Evolutionary conservation across 225 moss, liverwort and hornwort genomes (phyloP).

Genomic region (Straminergon stramineum): DNA sequence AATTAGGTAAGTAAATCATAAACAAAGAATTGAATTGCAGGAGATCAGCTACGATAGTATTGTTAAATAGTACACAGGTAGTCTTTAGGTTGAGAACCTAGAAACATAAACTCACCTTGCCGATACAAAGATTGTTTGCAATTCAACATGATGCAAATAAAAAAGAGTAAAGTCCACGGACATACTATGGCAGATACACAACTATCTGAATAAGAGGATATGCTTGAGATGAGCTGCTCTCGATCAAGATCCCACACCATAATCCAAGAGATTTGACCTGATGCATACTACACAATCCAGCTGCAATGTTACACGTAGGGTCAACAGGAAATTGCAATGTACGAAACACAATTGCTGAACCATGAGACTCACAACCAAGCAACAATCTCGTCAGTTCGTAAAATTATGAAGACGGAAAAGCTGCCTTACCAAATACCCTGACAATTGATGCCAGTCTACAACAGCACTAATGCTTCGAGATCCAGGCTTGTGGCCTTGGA

Average conservation of each 20-base stretch:
- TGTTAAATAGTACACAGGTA: not conserved
- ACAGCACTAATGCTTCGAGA: slow-evolving; percentile 86
- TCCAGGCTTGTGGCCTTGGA: slow-evolving; percentile 92
- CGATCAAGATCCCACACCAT: slow-evolving; percentile 92
- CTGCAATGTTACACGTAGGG: slow-evolving; percentile 1
- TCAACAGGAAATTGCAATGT: not conserved
- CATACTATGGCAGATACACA: slow-evolving; percentile 79
- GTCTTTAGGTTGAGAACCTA: not conserved
- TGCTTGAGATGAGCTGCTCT: slow-evolving; percentile 68
- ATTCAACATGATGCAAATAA: not conserved
- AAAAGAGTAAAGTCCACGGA: not conserved
- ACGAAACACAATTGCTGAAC: not conserved
- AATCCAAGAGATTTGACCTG: slow-evolving; percentile 90
- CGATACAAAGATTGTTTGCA: not conserved
- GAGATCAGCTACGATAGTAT: not conserved
- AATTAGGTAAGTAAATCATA: not conserved
- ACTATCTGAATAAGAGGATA: slow-evolving; percentile 80
- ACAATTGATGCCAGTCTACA: slow-evolving; percentile 92
- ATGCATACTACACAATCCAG: slow-evolving; percentile 75
- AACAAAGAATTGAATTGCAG: not conserved
- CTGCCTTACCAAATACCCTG: slow-evolving; percentile 73
- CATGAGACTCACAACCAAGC: not conserved
- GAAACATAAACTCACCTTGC: not conserved
- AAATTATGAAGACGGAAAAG: not conserved
- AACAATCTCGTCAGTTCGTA: not conserved